Conservation (phyloP, 768 basidiomycete genomes). For the Leccinum longicurvipes region DNA sequence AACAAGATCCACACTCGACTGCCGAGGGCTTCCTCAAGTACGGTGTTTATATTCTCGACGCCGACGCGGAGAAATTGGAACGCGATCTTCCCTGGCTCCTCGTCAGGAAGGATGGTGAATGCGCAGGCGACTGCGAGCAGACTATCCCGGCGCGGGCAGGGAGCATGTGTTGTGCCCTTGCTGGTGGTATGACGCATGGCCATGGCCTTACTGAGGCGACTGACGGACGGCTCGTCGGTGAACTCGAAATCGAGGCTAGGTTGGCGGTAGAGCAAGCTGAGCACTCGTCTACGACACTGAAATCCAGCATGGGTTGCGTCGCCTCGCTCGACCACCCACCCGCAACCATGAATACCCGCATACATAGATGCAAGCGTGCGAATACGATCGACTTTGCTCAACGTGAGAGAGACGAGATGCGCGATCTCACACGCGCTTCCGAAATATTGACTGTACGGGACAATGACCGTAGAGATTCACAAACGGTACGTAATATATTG, state of each 20-base stretch:
- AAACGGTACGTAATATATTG: conserved; percentile 5
- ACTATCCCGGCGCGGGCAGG: not conserved
- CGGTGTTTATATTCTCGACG: conserved; percentile 31
- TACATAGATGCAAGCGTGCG: conserved; percentile 30
- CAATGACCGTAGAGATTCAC: conserved; percentile 9
- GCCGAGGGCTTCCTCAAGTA: conserved; percentile 30
- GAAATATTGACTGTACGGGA: conserved; percentile 61
- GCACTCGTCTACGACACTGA: not conserved
- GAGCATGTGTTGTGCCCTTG: not conserved
- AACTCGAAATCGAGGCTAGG: conserved; percentile 22
- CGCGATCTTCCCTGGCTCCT: conserved; percentile 30
- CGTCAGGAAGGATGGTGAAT: conserved; percentile 27
- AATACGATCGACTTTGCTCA: conserved; percentile 81
- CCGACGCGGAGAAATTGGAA: conserved; percentile 24
- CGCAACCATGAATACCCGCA: conserved; percentile 8
- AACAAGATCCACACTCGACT: conserved; percentile 22
- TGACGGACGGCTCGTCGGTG: conserved; percentile 26
- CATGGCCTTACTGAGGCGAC: conserved; percentile 32
- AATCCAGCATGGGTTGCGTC: not conserved
- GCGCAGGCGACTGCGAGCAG: conserved; percentile 20
- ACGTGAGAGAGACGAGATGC: conserved; percentile 87
- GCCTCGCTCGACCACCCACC: not conserved
- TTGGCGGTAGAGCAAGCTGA: conserved; percentile 5
- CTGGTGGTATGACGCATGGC: conserved; percentile 7
- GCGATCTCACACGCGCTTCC: conserved; percentile 76